These are phyloP conservation scores for Penicillium sp. DNA, from an alignment of 2,329 filamentous ascomycete species.

Conservation along the genomic window DNA sequence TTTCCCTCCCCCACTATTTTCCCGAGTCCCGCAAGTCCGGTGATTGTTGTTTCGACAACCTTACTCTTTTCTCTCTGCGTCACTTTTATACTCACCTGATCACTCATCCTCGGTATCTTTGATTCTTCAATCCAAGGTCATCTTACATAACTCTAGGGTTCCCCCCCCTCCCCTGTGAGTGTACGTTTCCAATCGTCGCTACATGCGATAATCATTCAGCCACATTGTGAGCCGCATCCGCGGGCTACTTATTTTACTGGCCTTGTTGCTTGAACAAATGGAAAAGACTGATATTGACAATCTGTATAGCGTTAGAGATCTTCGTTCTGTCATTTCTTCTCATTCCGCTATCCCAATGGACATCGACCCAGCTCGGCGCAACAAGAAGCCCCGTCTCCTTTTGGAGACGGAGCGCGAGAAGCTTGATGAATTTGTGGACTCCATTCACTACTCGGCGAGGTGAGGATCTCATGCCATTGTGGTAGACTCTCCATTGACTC, in stretches of 20 bases:
- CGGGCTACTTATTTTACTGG: not conserved
- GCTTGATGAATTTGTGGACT: constrained; percentile 86
- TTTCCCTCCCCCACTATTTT: constrained; percentile 12
- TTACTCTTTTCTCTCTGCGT: constrained; percentile 1
- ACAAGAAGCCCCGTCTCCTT: constrained; percentile 77
- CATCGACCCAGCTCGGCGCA: constrained; percentile 81
- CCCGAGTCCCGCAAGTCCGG: constrained; percentile 21
- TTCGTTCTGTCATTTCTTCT: not conserved
- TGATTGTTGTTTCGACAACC: constrained; percentile 7
- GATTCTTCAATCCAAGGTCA: not conserved
- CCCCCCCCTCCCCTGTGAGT: not conserved
- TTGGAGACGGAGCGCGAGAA: constrained; percentile 76
- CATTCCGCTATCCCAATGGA: constrained; percentile 29
- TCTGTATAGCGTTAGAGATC: not conserved
- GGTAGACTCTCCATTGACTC: constrained; percentile 16
- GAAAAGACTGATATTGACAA: not conserved
- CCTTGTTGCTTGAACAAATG: not conserved
- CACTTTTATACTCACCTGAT: not conserved
- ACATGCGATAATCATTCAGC: constrained; percentile 1
- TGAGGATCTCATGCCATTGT: constrained; percentile 44
- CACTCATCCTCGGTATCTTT: not conserved
- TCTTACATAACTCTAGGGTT: not conserved
- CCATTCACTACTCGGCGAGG: constrained; percentile 93
- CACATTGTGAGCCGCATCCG: not conserved
- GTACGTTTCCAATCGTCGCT: not conserved